Conservation (phyloP, 768 basidiomycete species). For the Russula emetica region DNA sequence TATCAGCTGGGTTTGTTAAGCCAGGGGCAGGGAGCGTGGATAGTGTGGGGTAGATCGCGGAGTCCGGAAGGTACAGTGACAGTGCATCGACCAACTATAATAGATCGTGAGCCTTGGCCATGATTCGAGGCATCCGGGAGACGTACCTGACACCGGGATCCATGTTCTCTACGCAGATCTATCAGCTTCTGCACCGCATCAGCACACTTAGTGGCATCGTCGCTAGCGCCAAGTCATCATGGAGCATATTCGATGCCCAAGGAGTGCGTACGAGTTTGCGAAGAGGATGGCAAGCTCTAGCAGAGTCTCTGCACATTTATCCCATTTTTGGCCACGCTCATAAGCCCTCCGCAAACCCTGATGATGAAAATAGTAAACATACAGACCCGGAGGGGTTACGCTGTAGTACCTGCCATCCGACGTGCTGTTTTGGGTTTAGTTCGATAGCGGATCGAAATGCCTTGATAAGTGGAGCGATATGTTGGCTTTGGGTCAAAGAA, state of each 20-base stretch:
- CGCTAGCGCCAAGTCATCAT: constrained; percentile 5
- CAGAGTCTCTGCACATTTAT: constrained; percentile 50
- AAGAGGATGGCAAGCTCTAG: constrained; percentile 56
- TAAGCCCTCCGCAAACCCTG: constrained; percentile 74
- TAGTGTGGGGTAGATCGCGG: constrained; percentile 57
- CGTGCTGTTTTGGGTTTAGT: constrained; percentile 58
- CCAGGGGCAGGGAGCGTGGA: constrained; percentile 69
- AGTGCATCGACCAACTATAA: constrained; percentile 63
- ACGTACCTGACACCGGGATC: constrained; percentile 54
- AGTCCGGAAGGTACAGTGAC: constrained; percentile 68
- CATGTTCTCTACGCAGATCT: constrained; percentile 54
- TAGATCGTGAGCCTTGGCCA: constrained; percentile 1
- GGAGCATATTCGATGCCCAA: neutral
- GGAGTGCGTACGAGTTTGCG: constrained; percentile 48
- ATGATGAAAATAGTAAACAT: neutral
- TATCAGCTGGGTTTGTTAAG: constrained; percentile 63
- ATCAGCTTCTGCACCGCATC: constrained; percentile 77
- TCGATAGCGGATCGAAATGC: constrained; percentile 74
- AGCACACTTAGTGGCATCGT: constrained; percentile 72
- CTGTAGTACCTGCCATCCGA: constrained; percentile 76
- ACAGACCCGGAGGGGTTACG: constrained; percentile 21
- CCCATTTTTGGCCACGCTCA: constrained; percentile 59
- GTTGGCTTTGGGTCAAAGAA: constrained; percentile 12
- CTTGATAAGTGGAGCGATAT: constrained; percentile 44
- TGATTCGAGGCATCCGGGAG: neutral